phyloP scores from a whole-genome alignment of 1,284 basidiomycete genomes.

The Microbotryum lychnidis-dioicae region DNA sequence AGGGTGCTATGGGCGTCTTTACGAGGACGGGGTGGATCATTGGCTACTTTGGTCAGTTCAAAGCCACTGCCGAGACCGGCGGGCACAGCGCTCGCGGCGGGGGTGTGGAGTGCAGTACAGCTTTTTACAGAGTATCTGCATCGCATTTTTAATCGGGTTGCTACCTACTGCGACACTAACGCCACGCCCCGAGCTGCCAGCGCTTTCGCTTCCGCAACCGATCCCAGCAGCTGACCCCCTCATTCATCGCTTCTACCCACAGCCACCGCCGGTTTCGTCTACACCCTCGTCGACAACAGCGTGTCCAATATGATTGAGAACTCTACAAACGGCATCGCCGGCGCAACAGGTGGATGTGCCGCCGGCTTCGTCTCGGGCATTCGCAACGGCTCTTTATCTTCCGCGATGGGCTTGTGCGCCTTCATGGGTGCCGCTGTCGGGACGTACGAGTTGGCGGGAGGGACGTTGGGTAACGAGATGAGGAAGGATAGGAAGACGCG shows the following conservation, averaged over 20 bases:
- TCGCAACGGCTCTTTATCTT: slow-evolving; percentile 23
- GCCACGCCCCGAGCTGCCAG: not conserved
- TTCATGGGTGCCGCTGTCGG: slow-evolving; percentile 29
- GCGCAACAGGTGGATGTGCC: slow-evolving; percentile 28
- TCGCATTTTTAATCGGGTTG: not conserved
- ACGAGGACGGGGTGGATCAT: slow-evolving; percentile 70
- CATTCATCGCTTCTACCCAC: not conserved
- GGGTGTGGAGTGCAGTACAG: not conserved
- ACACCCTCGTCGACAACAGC: slow-evolving; percentile 24
- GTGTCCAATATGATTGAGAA: slow-evolving; percentile 27
- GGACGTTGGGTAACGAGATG: slow-evolving; percentile 26
- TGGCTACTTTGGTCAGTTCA: slow-evolving; percentile 63
- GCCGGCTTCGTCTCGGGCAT: slow-evolving; percentile 30
- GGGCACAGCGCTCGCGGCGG: not conserved
- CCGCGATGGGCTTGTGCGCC: slow-evolving; percentile 29
- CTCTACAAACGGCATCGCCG: slow-evolving; percentile 25
- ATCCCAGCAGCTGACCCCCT: not conserved
- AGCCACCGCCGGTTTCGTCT: slow-evolving; percentile 28
- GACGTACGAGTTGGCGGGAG: slow-evolving; percentile 30
- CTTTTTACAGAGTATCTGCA: not conserved
- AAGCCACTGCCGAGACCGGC: not conserved
- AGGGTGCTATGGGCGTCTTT: slow-evolving; percentile 78
- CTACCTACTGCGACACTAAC: not conserved
- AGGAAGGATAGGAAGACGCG: slow-evolving; percentile 17
- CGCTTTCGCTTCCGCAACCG: not conserved